Base-by-base conservation (phyloP, 768 basidiomycete species). In the Mrakia frigida region DNA sequence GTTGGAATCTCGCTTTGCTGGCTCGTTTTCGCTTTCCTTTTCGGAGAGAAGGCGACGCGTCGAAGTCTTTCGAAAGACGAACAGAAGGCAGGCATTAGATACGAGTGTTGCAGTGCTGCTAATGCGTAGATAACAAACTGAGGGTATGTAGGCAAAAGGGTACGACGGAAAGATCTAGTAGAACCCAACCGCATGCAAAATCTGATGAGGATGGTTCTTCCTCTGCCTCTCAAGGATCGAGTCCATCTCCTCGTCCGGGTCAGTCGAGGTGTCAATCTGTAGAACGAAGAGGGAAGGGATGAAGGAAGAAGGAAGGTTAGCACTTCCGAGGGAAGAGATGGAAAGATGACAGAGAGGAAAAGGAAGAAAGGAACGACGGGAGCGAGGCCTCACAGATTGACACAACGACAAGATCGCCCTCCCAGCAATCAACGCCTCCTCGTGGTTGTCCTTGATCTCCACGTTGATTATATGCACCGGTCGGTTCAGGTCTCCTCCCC, bases 371-470 rank as follows among this genome's bases (percentile, higher is more conserved):
- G 52, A 37, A 69, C 59, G 74, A 23, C 7, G 53, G 63, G 50
- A 74, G 13, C n/a, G n/a, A n/a, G n/a, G n/a, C n/a, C 37, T 41
- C 81, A 97, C 96, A 74, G 94, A 91, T 68, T 89, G 86, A 11
- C 93, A 94, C 31, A 99, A 86, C 81, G 96, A 95, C 39, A 98
- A 86, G 82, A 98, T 94, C 2, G 96, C 94, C 83, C 90, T 92
- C 25, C 97, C 96, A 35, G 97, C 97, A 79, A 98, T 93, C 67
- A 91, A 86, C 0, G 97, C 97, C 84, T 99, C 97, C 86, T 98
- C 97, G 80, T 98, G 95, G 81, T 97, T 98, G 84, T 99, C 97
- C 85, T 92, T 97, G 84, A 98, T 98, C 82, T 99, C 97, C 78
- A 98, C 88, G 84, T 99, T 99, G 81, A 99, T 92, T 60, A 99